A percentile compares a stretch with the other conserved stretches of the same genome.
Conservation (phyloP, 1,284 basidiomycete species). For the Flammula alnicola region DNA sequence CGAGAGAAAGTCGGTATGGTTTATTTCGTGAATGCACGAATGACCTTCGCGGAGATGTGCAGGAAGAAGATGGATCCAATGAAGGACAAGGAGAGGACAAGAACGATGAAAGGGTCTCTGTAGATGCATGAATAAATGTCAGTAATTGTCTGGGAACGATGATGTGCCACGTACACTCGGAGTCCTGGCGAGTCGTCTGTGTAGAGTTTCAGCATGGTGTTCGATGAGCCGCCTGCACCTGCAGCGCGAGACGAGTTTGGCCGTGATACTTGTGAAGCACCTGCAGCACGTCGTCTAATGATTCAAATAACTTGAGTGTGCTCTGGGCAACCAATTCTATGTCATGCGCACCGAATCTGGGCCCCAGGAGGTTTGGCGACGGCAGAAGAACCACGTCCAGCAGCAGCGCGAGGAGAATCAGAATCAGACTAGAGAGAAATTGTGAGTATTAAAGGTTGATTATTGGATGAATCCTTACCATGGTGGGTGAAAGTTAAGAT, state of each 20-base stretch:
- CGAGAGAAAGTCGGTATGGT: constrained; percentile 5
- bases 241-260: constrained; percentile 92
- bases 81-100: constrained; percentile 96
- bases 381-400: constrained; percentile 45
- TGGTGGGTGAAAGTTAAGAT: constrained; percentile 28
- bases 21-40: constrained; percentile 89
- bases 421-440: constrained; percentile 59
- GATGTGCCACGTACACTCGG: constrained; percentile 78
- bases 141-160: neutral
- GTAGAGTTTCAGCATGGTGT: constrained; percentile 98
- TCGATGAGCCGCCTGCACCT: constrained; percentile 94
- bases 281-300: constrained; percentile 79
- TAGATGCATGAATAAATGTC: constrained; percentile 1
- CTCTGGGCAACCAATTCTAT: constrained; percentile 1
- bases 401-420: constrained; percentile 51
- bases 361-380: constrained; percentile 77
- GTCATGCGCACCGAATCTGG: constrained; percentile 71
- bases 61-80: constrained; percentile 99
- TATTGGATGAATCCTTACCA: constrained; percentile 31
- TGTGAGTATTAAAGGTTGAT: constrained; percentile 2
- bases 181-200: constrained; percentile 97
- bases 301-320: constrained; percentile 4
- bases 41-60: constrained; percentile 95
- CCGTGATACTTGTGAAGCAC: constrained; percentile 65
- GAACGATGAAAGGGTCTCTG: constrained; percentile 97